A percentile compares a stretch with the other conserved stretches of the same genome.
phyloP scores from a whole-genome alignment of 176 grass and related monocot species.

The Cymbopogon citratus region DNA sequence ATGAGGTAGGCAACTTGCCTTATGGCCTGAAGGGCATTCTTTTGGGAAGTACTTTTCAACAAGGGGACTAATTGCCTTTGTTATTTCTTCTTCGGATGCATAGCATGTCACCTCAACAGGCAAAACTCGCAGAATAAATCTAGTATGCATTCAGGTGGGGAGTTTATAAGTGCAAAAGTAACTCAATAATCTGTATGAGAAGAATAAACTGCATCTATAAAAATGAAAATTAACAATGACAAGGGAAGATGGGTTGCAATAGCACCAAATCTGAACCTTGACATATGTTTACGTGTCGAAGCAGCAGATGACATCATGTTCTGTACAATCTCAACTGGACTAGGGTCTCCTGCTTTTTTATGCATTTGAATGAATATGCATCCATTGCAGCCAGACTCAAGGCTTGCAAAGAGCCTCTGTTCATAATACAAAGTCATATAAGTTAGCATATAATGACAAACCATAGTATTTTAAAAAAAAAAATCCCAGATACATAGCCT shows the following conservation, averaged over 20 bases:
- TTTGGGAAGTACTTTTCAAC: constrained; percentile 67
- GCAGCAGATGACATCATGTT: constrained; percentile 70
- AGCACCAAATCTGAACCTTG: constrained; percentile 59
- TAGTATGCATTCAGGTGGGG: too few relatives aligned
- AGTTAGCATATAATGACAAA: background rate
- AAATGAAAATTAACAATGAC: background rate
- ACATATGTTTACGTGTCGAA: constrained; percentile 94
- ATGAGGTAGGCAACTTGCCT: constrained; percentile 41
- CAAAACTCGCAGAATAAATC: too few relatives aligned
- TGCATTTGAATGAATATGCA: constrained; percentile 93
- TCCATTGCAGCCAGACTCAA: constrained; percentile 88
- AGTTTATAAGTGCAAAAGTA: too few relatives aligned
- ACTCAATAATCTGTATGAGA: too few relatives aligned
- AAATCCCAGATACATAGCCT: background rate
- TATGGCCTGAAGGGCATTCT: constrained; percentile 49
- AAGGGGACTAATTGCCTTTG: background rate
- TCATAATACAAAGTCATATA: background rate
- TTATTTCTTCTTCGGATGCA: too few relatives aligned
- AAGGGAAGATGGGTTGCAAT: background rate
- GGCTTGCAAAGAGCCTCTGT: constrained; percentile 82
- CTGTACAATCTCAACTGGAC: constrained; percentile 82
- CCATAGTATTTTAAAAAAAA: background rate
- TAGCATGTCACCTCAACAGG: too few relatives aligned
- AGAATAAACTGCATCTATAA: background rate
- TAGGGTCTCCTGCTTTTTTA: constrained; percentile 57